Evolutionary conservation across 345 rosid species (phyloP), one percentile per base, ranked within the genome.

Genomic region (Lepidium aucheri): DNA sequence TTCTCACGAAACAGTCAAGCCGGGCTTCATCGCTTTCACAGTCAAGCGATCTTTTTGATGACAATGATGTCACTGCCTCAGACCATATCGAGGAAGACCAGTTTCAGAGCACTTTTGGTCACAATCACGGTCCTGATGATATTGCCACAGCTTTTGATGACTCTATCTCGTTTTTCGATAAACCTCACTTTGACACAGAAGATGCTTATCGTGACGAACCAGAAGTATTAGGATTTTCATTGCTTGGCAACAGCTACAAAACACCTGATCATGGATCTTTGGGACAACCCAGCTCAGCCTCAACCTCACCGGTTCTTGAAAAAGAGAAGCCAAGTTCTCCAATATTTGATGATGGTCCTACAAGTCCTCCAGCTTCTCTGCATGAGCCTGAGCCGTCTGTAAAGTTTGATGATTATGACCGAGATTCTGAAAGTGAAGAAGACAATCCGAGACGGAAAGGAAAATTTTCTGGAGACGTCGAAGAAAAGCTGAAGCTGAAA

Each of bases 331-430:
- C 49, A 24, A 43, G 77, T 14, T 34, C 69, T 57, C 60, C 79
- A 16, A 51, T 75, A 14, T 82, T 81, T 73, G 77, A 81, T 36
- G 86, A 75, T 52, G 58, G 53, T 70, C 67, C 63, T 26, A 69
- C 77, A 50, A 63, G 70, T 69, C 79, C 83, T 53, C 53, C 43
- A 2, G 75, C 74, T 71, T 69, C 79, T 76, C 75, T 78, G 15
- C 78, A 78, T 46, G 75, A 53, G 46, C 80, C 78, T 39, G 79
- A 78, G 49, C 63, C 60, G 32, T 70, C 68, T 56, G 80, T 85
- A 38, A 76, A 77, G 63, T 86, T 86, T 68, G 96, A 90, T 78
- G 80, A 86, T 52, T 82, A 68, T 61, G 82, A 63, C 69, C 72
- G 51, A 12, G 70, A 76, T 73, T 86, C 83, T 10, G 86, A 83